A percentile compares a stretch with the other conserved stretches of the same genome.
Evolutionary conservation across 257 asterid genomes (phyloP).

Genomic region (Sherardia arvensis): DNA sequence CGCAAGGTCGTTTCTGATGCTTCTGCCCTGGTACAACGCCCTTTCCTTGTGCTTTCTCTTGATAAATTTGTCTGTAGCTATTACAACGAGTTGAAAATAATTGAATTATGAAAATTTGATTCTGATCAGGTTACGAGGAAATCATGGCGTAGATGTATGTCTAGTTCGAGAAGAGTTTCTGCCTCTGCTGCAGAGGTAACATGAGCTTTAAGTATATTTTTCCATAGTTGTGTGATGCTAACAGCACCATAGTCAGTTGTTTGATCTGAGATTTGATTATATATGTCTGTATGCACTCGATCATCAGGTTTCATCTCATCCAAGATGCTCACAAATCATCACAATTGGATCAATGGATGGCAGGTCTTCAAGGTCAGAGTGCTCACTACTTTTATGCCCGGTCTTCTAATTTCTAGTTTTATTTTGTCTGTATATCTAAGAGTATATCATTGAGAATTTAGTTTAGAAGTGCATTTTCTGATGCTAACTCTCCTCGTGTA

Average conservation of each 20-base stretch:
- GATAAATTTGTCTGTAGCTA: background rate
- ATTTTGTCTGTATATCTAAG: background rate
- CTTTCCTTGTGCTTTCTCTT: background rate
- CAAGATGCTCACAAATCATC: slow-evolving; percentile 33
- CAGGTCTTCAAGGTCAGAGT: slow-evolving; percentile 45
- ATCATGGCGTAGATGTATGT: slow-evolving; percentile 34
- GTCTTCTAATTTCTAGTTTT: background rate
- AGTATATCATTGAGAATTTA: background rate
- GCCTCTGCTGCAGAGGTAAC: slow-evolving; percentile 49
- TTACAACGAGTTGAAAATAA: background rate
- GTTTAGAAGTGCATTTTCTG: background rate
- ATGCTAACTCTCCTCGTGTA: background rate
- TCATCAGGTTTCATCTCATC: slow-evolving; percentile 35
- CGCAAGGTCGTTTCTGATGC: slow-evolving; percentile 72
- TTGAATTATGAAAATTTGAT: slow-evolving; percentile 6
- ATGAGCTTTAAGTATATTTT: background rate
- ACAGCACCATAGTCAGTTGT: background rate
- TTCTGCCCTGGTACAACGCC: slow-evolving; percentile 37
- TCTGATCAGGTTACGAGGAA: slow-evolving; percentile 42
- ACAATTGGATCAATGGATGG: slow-evolving; percentile 37
- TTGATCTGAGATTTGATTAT: background rate
- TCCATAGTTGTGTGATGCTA: background rate
- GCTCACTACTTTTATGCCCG: background rate
- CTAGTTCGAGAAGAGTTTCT: slow-evolving; percentile 29
- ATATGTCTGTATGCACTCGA: slow-evolving; percentile 9